These are phyloP conservation scores for Ustilago vetiveriae DNA, from an alignment of 1,284 basidiomycete genomes.

Conservation along the genomic window DNA sequence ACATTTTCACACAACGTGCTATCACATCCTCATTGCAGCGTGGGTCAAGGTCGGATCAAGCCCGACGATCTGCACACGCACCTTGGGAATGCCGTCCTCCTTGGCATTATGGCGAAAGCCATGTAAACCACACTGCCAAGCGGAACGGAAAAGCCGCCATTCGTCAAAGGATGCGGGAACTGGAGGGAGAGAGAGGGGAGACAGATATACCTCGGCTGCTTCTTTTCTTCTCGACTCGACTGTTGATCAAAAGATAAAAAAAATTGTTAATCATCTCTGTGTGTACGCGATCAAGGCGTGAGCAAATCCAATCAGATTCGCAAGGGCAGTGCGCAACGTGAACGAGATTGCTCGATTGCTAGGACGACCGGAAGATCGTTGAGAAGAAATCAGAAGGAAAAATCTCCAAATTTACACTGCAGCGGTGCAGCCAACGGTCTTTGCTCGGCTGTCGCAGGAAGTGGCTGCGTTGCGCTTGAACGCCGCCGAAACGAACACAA, in stretches of 20 bases:
- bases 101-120: slow-evolving; percentile 4
- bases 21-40: not conserved
- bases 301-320: not conserved
- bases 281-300: too few relatives aligned
- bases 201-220: slow-evolving; percentile 9
- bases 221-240: not conserved
- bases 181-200: not conserved
- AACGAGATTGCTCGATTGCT: slow-evolving; percentile 2
- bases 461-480: slow-evolving; percentile 1
- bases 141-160: slow-evolving; percentile 1
- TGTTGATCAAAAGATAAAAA: slow-evolving; percentile 7
- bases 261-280: too few relatives aligned
- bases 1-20: not conserved
- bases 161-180: not conserved
- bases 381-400: slow-evolving; percentile 12
- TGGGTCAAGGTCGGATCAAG: not conserved
- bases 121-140: not conserved
- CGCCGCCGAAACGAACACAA: not conserved
- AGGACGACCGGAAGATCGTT: slow-evolving; percentile 40
- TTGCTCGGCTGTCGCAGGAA: not conserved
- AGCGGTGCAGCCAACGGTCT: slow-evolving; percentile 3
- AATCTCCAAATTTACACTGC: not conserved
- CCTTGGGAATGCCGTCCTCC: not conserved
- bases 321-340: not conserved
- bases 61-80: too few relatives aligned